Evolutionary conservation across 306 rosid species (phyloP), one percentile per base, ranked within the genome.

Genomic region (Casuarina cunninghamiana): DNA sequence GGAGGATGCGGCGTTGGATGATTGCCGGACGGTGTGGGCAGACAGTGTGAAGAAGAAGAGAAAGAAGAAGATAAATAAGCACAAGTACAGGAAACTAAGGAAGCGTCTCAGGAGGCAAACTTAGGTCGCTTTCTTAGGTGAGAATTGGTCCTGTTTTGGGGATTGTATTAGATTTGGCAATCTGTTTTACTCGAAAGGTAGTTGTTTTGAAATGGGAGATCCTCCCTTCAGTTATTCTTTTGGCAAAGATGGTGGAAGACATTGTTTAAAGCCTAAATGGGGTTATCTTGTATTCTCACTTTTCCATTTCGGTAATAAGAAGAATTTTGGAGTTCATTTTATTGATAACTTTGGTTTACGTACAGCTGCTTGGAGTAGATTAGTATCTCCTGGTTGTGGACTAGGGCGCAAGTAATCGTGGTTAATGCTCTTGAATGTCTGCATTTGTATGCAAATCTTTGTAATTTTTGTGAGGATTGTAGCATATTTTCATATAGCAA

Each of bases 41-140:
- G 96, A 90, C 69, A 92, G 97, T 77, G 90, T 85, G 80, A 92
- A 92, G 91, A 92, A 90, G 97, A 92, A 90, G 89, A 86, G 97
- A 81, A 92, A 89, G 81, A 81, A 41, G 78, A 90, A 92, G 88
- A 90, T 89, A 93, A 92, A 92, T 90, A 92, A 92, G 75, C 93
- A 90, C 75, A 90, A 90, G 89, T 90, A 92, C 78, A 84, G 86
- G 83, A 92, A 92, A 80, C 79, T 89, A 21, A 87, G 93, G 77
- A 90, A 87, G 84, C 91, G 96, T 19, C 85, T 90, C 80, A 77
- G 87, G 45, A 85, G 93, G 77, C 88, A 90, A 81, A 80, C 82
- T 58, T 90, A 88, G 84, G 75, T 42, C 43, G 45, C 49, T 66
- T 72, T 53, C 37, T 74, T 78, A 69, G 92, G 89, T 84, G 84